A percentile compares a stretch with the other conserved stretches of the same genome.
These are phyloP conservation scores for sweet orange (Citrus sinensis) DNA, from an alignment of 345 rosid species.

Conservation along the genomic window DNA sequence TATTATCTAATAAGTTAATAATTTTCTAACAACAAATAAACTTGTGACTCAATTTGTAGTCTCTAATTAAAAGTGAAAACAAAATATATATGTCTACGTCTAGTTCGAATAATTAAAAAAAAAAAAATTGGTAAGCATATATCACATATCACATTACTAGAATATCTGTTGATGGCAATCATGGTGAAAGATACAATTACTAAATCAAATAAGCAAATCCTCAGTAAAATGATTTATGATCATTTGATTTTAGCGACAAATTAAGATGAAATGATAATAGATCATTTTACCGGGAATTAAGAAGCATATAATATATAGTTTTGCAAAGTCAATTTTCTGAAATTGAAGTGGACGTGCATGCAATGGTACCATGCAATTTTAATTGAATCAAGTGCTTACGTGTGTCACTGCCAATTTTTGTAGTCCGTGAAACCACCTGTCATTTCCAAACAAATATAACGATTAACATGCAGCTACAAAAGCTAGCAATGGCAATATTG, in stretches of 20 bases:
- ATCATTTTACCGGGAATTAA: no score
- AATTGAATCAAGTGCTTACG: background rate
- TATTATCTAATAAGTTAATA: no score
- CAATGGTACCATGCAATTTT: background rate
- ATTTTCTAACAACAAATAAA: background rate
- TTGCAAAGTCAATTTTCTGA: background rate
- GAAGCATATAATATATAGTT: background rate
- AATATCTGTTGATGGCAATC: no score
- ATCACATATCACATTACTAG: no score
- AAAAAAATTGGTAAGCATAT: no score
- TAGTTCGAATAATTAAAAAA: no score
- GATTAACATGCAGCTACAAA: conserved; percentile 25
- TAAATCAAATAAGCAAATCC: background rate
- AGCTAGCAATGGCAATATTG: conserved; percentile 19
- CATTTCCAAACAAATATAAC: conserved; percentile 26
- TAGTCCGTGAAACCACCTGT: conserved; percentile 10
- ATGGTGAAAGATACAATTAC: no score
- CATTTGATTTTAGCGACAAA: background rate
- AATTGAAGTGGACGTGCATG: background rate
- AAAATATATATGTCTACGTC: no score
- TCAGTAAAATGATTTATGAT: background rate
- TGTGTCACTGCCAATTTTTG: background rate
- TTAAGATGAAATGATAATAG: no score
- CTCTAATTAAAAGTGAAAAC: no score
- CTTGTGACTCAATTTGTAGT: background rate